Evolutionary conservation across 331 rosid genomes (phyloP).

Genomic region (Rhamnella rubrinervis): DNA sequence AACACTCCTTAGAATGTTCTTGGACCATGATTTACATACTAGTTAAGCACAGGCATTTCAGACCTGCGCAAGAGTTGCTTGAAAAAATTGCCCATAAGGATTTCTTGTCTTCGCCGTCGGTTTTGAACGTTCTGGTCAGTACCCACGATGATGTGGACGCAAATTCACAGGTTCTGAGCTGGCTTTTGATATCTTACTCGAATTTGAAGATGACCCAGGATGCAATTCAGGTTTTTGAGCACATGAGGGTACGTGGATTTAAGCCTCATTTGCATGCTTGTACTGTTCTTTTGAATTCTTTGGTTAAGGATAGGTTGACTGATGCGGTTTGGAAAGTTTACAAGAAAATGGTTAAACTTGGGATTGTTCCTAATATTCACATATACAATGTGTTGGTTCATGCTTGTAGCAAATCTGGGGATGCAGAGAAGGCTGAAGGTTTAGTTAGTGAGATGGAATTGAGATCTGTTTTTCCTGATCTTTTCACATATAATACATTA

Average conservation of each 20-base stretch:
- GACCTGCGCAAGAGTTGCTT: slow-evolving; percentile 64
- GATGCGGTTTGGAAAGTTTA: slow-evolving; percentile 70
- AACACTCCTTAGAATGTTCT: slow-evolving; percentile 67
- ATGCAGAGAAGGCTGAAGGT: slow-evolving; percentile 61
- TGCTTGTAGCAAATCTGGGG: slow-evolving; percentile 81
- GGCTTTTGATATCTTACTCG: slow-evolving; percentile 69
- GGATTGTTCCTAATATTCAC: slow-evolving; percentile 62
- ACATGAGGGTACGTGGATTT: slow-evolving; percentile 53
- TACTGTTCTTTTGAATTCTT: slow-evolving; percentile 70
- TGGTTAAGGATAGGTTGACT: slow-evolving; percentile 64
- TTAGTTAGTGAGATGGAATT: slow-evolving; percentile 69
- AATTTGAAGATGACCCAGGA: slow-evolving; percentile 62
- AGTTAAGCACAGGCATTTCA: slow-evolving; percentile 51
- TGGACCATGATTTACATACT: slow-evolving; percentile 77
- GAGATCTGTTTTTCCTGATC: slow-evolving; percentile 63
- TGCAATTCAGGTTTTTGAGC: slow-evolving; percentile 75
- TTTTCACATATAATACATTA: slow-evolving; percentile 80
- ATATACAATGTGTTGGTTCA: slow-evolving; percentile 76
- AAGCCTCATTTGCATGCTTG: slow-evolving; percentile 81
- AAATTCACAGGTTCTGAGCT: slow-evolving; percentile 79
- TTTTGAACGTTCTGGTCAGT: slow-evolving; percentile 58
- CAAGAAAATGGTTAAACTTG: slow-evolving; percentile 49
- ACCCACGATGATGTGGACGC: slow-evolving; percentile 50
- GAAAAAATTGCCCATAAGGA: slow-evolving; percentile 65
- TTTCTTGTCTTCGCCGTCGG: slow-evolving; percentile 64